Conservation (phyloP, 2,329 filamentous ascomycete genomes). For the Fusarium beomiforme region DNA sequence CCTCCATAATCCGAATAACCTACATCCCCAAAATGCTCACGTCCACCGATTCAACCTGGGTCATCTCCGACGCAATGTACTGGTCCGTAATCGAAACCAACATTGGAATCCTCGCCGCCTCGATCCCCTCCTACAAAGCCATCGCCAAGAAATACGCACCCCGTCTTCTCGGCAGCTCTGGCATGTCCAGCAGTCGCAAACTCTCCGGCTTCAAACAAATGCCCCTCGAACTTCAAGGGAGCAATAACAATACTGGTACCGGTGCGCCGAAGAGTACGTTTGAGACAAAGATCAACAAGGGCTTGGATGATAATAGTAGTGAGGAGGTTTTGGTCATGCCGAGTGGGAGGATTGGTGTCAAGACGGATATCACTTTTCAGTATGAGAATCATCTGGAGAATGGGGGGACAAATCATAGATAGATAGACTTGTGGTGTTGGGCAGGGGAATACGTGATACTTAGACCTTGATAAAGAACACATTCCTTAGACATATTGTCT, state of each 20-base stretch:
- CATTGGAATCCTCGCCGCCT: conserved; percentile 30
- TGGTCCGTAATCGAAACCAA: conserved; percentile 34
- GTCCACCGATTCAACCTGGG: conserved; percentile 23
- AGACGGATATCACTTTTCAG: conserved; percentile 17
- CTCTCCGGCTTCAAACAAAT: conserved; percentile 30
- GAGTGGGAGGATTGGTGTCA: conserved; percentile 14
- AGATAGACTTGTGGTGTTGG: not conserved
- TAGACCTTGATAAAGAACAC: not conserved
- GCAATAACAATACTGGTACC: not conserved
- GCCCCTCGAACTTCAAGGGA: conserved; percentile 20
- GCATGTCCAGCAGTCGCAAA: conserved; percentile 25
- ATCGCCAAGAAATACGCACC: conserved; percentile 30
- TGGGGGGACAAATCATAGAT: not conserved
- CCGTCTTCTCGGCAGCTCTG: conserved; percentile 22
- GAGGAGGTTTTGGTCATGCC: conserved; percentile 23
- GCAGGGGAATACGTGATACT: fast-evolving
- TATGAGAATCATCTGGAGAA: conserved; percentile 10
- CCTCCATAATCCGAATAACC: conserved; percentile 28
- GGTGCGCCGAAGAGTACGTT: conserved; percentile 1
- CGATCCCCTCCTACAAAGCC: conserved; percentile 27
- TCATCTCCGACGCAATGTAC: conserved; percentile 28
- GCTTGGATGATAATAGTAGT: conserved; percentile 13
- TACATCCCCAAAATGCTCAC: conserved; percentile 32
- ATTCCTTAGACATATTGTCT: not conserved
- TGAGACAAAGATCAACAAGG: conserved; percentile 17